Evolutionary conservation across 1,284 basidiomycete genomes (phyloP).

Genomic region (Microbotryomycetes sp.): DNA sequence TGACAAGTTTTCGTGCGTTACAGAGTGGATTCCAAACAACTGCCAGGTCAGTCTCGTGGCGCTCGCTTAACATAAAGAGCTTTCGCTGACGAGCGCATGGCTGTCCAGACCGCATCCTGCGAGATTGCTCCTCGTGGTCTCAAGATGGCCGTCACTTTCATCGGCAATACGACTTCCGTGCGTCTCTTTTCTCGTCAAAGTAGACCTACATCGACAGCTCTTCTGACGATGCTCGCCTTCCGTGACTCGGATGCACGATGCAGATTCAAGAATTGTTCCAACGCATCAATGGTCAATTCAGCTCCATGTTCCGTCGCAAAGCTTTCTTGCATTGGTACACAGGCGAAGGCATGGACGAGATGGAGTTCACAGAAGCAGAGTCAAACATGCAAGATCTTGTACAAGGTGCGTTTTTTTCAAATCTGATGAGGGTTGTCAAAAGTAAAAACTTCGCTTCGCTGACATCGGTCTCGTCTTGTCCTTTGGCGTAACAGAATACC

Average conservation of each 20-base stretch:
- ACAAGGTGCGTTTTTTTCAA: no score
- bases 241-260: constrained; percentile 40
- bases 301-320: constrained; percentile 97
- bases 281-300: constrained; percentile 82
- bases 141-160: constrained; percentile 86
- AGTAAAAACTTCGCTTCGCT: constrained; percentile 8
- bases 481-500: no score
- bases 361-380: constrained; percentile 59
- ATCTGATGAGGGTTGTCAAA: constrained; percentile 38
- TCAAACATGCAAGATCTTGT: constrained; percentile 73
- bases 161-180: constrained; percentile 74
- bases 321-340: constrained; percentile 91
- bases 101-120: constrained; percentile 85
- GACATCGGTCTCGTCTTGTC: no score
- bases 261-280: constrained; percentile 97
- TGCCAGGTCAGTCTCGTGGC: constrained; percentile 12
- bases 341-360: constrained; percentile 98
- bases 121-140: constrained; percentile 87
- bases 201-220: no score
- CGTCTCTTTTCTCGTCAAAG: constrained; percentile 37
- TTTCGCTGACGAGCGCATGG: constrained; percentile 8
- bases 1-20: no score
- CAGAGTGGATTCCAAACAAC: constrained; percentile 97
- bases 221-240: not conserved
- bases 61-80: not conserved